Evolutionary conservation across 768 basidiomycete genomes (phyloP).

Genomic region (Kwoniella newhampshirensis): DNA sequence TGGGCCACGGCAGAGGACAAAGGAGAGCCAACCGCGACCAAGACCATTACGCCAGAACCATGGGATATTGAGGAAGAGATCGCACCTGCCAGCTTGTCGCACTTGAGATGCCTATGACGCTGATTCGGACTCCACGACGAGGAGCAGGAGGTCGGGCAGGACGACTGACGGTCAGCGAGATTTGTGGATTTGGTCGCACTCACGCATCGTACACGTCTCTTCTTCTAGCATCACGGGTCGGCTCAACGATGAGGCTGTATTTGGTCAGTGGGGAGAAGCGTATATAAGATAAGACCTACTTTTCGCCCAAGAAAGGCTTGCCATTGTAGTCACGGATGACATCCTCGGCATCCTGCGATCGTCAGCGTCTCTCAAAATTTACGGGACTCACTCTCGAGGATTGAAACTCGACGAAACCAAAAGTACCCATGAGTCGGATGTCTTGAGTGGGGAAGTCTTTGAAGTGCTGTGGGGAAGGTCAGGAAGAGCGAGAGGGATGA

Average conservation of each 20-base stretch:
- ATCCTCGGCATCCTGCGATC: constrained; percentile 88
- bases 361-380: not conserved
- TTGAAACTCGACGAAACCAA: constrained; percentile 97
- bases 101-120: constrained; percentile 84
- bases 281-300: constrained; percentile 56
- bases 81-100: constrained; percentile 99
- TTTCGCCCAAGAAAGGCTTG: constrained; percentile 82
- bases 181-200: constrained; percentile 36
- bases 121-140: constrained; percentile 60
- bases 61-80: constrained; percentile 54
- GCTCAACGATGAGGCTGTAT: constrained; percentile 86
- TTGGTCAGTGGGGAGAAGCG: not conserved
- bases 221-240: constrained; percentile 82
- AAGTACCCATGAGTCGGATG: constrained; percentile 93
- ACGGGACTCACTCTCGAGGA: constrained; percentile 66
- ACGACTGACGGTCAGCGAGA: constrained; percentile 13
- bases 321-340: constrained; percentile 83
- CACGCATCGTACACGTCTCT: constrained; percentile 68
- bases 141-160: constrained; percentile 29
- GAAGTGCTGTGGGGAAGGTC: constrained; percentile 58
- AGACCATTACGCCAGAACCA: too few species aligned
- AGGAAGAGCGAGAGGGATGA: not conserved
- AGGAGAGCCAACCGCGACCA: not conserved
- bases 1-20: not conserved
- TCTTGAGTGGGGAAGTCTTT: constrained; percentile 84